Conservation (phyloP, 2,329 filamentous ascomycete species). For the Keithomyces neogunnii region DNA sequence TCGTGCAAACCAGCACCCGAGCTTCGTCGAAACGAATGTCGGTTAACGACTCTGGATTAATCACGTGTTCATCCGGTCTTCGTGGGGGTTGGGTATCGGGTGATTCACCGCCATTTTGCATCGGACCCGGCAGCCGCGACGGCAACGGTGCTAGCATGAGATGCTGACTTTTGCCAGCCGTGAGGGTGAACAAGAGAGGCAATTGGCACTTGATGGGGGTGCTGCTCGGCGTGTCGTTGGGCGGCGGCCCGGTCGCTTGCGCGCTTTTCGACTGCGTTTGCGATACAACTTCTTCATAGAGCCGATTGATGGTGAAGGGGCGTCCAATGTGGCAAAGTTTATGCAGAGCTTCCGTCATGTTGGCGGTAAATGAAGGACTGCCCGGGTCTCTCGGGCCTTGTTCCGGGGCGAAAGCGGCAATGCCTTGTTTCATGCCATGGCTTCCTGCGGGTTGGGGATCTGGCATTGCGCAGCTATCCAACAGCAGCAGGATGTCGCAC, state of each 20-base stretch:
- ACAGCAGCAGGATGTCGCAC: slow-evolving; percentile 53
- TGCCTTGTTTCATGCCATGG: slow-evolving; percentile 52
- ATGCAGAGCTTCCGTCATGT: slow-evolving; percentile 44
- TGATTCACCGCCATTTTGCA: slow-evolving; percentile 18
- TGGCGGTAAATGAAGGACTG: slow-evolving; percentile 51
- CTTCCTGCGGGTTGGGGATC: slow-evolving; percentile 42
- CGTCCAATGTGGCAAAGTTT: slow-evolving; percentile 40
- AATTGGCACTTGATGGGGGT: slow-evolving; percentile 23
- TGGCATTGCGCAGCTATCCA: slow-evolving; percentile 52
- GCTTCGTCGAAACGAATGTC: slow-evolving; percentile 54
- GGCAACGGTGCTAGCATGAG: slow-evolving; percentile 44
- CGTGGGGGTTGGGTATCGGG: slow-evolving; percentile 13
- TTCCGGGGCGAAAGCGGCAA: slow-evolving; percentile 50
- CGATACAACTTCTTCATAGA: slow-evolving; percentile 47
- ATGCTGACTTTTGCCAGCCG: slow-evolving; percentile 42
- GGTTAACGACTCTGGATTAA: slow-evolving; percentile 38
- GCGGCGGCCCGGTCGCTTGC: slow-evolving; percentile 29
- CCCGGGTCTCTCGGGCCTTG: slow-evolving; percentile 33
- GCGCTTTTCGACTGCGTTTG: slow-evolving; percentile 36
- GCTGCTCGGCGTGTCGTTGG: slow-evolving; percentile 35
- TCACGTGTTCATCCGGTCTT: slow-evolving; percentile 29
- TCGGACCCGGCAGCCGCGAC: slow-evolving; percentile 18
- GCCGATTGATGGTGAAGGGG: slow-evolving; percentile 47
- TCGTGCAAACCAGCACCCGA: slow-evolving; percentile 57
- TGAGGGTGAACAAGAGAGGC: slow-evolving; percentile 48